phyloP scores from a whole-genome alignment of 169 alveolate genomes.

The Cryptosporidium ubiquitum region DNA sequence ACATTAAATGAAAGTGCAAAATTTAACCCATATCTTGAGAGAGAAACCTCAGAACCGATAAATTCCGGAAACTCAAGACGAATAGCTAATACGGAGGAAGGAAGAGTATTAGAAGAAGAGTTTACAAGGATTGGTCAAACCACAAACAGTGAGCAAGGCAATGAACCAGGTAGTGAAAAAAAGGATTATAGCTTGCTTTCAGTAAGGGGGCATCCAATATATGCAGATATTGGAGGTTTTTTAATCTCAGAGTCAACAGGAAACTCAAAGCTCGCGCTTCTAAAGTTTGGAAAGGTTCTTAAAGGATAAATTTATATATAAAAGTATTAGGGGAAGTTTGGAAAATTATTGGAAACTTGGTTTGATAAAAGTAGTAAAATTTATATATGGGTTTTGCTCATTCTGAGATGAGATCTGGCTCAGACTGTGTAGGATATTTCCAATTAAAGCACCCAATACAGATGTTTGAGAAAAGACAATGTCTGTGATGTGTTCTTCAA shows the following conservation, averaged over 20 bases:
- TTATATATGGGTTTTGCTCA: neutral
- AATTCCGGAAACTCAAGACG: neutral
- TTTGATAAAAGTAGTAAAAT: neutral
- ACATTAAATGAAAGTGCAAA: neutral
- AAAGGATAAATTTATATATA: neutral
- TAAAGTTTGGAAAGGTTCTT: neutral
- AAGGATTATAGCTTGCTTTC: conserved; percentile 24
- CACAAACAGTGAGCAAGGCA: neutral
- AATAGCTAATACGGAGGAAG: neutral
- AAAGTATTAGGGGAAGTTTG: neutral
- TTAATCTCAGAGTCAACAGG: conserved; percentile 6
- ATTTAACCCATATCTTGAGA: neutral
- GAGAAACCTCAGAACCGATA: neutral
- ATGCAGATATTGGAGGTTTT: conserved; percentile 43
- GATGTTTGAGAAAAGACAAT: neutral
- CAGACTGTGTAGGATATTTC: neutral
- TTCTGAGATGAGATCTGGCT: conserved; percentile 3
- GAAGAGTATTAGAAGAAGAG: neutral
- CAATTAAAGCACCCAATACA: conserved; percentile 3
- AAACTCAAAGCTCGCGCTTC: conserved; percentile 12
- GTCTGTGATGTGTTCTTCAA: conserved; percentile 23
- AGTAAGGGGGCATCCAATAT: conserved; percentile 54
- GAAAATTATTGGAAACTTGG: neutral
- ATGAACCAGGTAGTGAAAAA: neutral
- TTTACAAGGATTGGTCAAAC: neutral